phyloP scores from a whole-genome alignment of 192 early-diverging fungal genomes.

The Rhizoclosmatium globosum region DNA sequence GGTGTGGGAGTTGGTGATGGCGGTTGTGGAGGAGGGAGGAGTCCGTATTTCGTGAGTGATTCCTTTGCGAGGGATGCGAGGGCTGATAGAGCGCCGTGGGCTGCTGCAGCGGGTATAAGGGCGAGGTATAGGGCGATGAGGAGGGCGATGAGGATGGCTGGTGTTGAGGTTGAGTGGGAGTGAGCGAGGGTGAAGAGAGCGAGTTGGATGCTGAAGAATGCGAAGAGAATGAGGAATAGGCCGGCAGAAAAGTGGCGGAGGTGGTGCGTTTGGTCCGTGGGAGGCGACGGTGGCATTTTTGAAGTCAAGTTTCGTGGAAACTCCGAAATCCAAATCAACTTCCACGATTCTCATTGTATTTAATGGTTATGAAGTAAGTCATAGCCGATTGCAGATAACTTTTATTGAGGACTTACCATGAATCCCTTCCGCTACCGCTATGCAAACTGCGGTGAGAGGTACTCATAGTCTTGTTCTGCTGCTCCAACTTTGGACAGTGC shows the following conservation, averaged over 20 bases:
- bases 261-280: conserved; percentile 1
- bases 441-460: conserved; percentile 32
- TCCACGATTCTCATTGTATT: neutral
- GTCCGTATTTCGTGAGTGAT: neutral
- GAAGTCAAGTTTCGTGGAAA: neutral
- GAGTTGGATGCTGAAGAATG: neutral
- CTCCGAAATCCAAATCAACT: neutral
- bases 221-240: conserved; percentile 5
- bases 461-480: conserved; percentile 45
- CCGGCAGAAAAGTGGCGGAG: conserved; percentile 1
- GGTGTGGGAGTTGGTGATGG: neutral
- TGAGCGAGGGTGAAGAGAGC: neutral
- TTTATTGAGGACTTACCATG: neutral
- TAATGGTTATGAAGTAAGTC: neutral
- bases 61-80: neutral
- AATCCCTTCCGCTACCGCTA: conserved; percentile 26
- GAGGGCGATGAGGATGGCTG: neutral
- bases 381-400: neutral
- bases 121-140: conserved; percentile 16
- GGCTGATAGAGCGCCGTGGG: conserved; percentile 9
- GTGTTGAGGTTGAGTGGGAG: neutral
- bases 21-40: neutral
- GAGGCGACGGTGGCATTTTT: neutral
- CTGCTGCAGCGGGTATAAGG: conserved; percentile 17
- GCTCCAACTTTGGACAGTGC: conserved; percentile 75